Percentiles rank a stretch among this genome's conserved stretches.
These are phyloP conservation scores for Wickerhamomyces subpelliculosus DNA, from an alignment of 805 yeast species.

Conservation along the genomic window DNA sequence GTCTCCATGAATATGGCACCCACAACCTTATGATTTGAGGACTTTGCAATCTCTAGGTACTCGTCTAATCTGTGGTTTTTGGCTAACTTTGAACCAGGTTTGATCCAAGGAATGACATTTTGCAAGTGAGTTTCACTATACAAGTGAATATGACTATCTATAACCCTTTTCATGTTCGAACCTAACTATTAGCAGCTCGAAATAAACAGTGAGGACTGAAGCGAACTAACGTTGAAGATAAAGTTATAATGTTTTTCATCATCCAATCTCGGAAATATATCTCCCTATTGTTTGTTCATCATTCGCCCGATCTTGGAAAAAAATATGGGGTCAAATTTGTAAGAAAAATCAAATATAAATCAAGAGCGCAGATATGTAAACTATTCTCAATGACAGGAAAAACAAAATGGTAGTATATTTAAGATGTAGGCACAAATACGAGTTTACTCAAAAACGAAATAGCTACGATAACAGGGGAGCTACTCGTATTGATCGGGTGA, in stretches of 20 bases:
- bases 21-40: neutral
- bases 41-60: neutral
- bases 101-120: slow-evolving; percentile 6
- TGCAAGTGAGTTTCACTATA: slow-evolving; percentile 9
- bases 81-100: slow-evolving; percentile 9
- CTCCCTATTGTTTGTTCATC: too few relatives aligned
- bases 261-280: too few relatives aligned
- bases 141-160: slow-evolving; percentile 18
- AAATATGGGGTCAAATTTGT: too few relatives aligned
- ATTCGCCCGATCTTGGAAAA: too few relatives aligned
- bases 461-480: slow-evolving; percentile 30
- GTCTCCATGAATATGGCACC: slow-evolving; percentile 14
- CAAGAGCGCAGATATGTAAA: too few relatives aligned
- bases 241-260: too few relatives aligned
- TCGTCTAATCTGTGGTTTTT: slow-evolving; percentile 9
- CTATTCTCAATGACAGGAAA: too few relatives aligned
- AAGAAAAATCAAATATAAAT: too few relatives aligned
- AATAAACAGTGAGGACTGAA: too few relatives aligned
- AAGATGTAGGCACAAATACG: slow-evolving; percentile 1
- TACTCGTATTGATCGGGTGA: slow-evolving; percentile 39
- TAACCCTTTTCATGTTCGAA: too few relatives aligned
- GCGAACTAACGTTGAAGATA: too few relatives aligned
- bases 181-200: too few relatives aligned
- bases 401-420: neutral
- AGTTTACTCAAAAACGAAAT: slow-evolving; percentile 13